These are phyloP conservation scores for Rhazya stricta DNA, from an alignment of 257 asterid genomes.

Conservation along the genomic window DNA sequence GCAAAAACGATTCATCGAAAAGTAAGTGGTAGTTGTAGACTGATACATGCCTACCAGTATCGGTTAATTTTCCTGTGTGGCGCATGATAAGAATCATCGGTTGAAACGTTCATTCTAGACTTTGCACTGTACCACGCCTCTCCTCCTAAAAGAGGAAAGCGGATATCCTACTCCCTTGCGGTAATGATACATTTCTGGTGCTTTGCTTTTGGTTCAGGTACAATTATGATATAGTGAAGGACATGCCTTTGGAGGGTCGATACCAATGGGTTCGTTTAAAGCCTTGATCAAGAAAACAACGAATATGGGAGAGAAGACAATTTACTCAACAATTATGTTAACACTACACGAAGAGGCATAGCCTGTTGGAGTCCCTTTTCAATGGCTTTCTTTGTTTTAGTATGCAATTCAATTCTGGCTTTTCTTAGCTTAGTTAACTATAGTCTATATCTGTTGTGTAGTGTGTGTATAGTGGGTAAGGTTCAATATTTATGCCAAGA, in stretches of 20 bases:
- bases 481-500: constrained; percentile 17
- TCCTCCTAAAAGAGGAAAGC: constrained; percentile 5
- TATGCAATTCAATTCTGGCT: background rate
- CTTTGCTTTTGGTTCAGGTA: constrained; percentile 45
- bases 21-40: constrained; percentile 42
- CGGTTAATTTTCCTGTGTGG: constrained; percentile 15
- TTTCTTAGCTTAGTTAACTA: constrained; percentile 2
- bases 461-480: constrained; percentile 13
- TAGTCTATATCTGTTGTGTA: background rate
- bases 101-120: constrained; percentile 33
- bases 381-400: background rate
- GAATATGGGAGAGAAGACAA: constrained; percentile 1
- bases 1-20: constrained; percentile 61
- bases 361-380: constrained; percentile 1
- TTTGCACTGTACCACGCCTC: background rate
- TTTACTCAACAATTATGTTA: background rate
- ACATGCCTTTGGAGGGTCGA: constrained; percentile 75
- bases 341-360: constrained; percentile 10
- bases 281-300: constrained; percentile 11
- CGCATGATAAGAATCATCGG: constrained; percentile 28
- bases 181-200: background rate
- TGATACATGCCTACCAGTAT: constrained; percentile 11
- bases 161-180: background rate
- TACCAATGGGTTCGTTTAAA: constrained; percentile 63
- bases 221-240: constrained; percentile 74